These are phyloP conservation scores for Candida vaughaniae DNA, from an alignment of 805 yeast genomes.

Conservation along the genomic window DNA sequence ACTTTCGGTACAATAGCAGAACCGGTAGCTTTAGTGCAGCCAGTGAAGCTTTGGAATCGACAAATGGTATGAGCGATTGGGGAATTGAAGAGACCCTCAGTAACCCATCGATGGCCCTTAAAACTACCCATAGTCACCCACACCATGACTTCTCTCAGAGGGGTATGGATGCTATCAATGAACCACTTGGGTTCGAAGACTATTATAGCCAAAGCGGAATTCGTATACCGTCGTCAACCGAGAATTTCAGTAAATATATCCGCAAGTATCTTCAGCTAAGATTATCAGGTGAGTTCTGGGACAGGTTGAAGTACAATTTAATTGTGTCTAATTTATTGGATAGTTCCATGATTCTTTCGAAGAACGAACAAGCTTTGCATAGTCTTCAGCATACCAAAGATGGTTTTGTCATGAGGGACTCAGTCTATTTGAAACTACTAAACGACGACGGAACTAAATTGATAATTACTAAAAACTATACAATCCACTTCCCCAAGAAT, in stretches of 20 bases:
- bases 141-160: not conserved
- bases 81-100: slow-evolving; percentile 28
- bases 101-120: slow-evolving; percentile 1
- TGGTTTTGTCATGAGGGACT: not conserved
- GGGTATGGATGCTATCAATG: not conserved
- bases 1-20: not conserved
- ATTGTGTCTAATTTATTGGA: slow-evolving; percentile 39
- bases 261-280: slow-evolving; percentile 24
- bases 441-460: slow-evolving; percentile 24
- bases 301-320: slow-evolving; percentile 40
- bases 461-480: slow-evolving; percentile 8
- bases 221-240: slow-evolving; percentile 18
- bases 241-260: slow-evolving; percentile 22
- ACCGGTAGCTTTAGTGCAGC: slow-evolving; percentile 1
- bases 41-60: slow-evolving; percentile 5
- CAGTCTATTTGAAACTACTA: slow-evolving; percentile 8
- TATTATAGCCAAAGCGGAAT: slow-evolving; percentile 11
- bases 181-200: slow-evolving; percentile 4
- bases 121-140: slow-evolving; percentile 1
- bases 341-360: slow-evolving; percentile 41
- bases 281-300: slow-evolving; percentile 28
- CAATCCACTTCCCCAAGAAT: slow-evolving; percentile 10
- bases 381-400: slow-evolving; percentile 9
- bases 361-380: slow-evolving; percentile 28
- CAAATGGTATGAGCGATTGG: slow-evolving; percentile 30